Evolutionary conservation across 352 stramenopile species (phyloP).

Genomic region (Phytophthora lateralis): DNA sequence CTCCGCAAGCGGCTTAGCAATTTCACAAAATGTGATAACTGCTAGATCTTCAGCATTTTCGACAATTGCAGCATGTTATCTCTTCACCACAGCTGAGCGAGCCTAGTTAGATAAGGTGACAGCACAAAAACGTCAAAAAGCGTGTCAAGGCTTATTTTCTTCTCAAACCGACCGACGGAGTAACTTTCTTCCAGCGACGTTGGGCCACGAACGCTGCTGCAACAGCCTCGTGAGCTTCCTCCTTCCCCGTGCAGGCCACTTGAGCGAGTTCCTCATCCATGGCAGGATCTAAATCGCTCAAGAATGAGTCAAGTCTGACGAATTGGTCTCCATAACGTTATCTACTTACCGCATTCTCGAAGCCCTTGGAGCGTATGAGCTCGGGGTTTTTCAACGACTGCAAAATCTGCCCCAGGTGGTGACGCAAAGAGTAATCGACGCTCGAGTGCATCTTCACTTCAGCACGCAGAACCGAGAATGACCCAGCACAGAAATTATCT

Average conservation of each 20-base stretch:
- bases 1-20: slow-evolving; percentile 94
- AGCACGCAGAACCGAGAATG: slow-evolving; percentile 9
- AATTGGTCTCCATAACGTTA: too few relatives aligned
- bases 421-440: neutral
- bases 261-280: slow-evolving; percentile 55
- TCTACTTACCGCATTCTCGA: slow-evolving; percentile 48
- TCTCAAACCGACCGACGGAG: slow-evolving; percentile 30
- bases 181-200: slow-evolving; percentile 59
- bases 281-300: slow-evolving; percentile 39
- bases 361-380: slow-evolving; percentile 60
- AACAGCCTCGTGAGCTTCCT: slow-evolving; percentile 66
- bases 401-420: slow-evolving; percentile 10
- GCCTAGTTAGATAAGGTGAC: slow-evolving; percentile 11
- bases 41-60: slow-evolving; percentile 73
- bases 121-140: neutral
- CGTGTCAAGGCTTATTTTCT: too few relatives aligned
- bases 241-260: slow-evolving; percentile 59
- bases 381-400: slow-evolving; percentile 44
- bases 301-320: neutral
- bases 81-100: slow-evolving; percentile 55
- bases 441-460: slow-evolving; percentile 20
- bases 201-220: slow-evolving; percentile 57
- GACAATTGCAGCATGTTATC: slow-evolving; percentile 58
- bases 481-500: neutral
- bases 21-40: slow-evolving; percentile 94